A percentile compares a stretch with the other conserved stretches of the same genome.
phyloP scores from a whole-genome alignment of 2,329 filamentous ascomycete genomes.

The Dactylellina leptospora region DNA sequence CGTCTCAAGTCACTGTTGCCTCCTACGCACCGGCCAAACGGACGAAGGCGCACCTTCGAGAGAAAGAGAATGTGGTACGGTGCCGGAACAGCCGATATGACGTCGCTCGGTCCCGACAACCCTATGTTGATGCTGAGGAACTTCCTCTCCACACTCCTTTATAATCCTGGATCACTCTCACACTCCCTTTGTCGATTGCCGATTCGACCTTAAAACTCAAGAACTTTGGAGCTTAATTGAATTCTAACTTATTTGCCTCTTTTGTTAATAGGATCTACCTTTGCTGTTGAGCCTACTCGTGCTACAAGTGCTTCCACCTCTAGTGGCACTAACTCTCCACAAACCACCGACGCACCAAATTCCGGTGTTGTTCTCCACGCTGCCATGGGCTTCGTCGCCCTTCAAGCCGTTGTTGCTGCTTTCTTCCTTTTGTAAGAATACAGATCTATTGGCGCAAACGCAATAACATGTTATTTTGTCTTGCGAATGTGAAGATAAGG shows the following conservation, averaged over 20 bases:
- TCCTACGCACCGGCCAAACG: too few relatives aligned
- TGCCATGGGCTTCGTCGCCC: constrained; percentile 27
- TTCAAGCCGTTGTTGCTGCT: constrained; percentile 36
- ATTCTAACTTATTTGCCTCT: constrained; percentile 13
- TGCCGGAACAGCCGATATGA: too few relatives aligned
- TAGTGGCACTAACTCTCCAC: constrained; percentile 12
- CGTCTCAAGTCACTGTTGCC: too few relatives aligned
- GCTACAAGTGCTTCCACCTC: constrained; percentile 3
- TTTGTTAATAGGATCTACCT: constrained; percentile 38
- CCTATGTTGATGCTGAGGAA: not conserved
- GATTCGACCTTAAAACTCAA: constrained; percentile 8
- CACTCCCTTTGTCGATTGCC: constrained; percentile 20
- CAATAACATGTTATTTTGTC: too few relatives aligned
- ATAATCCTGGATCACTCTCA: too few relatives aligned
- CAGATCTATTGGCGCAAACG: not conserved
- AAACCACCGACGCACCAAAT: constrained; percentile 36
- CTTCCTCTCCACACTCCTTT: constrained; percentile 1
- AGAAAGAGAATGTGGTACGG: too few relatives aligned
- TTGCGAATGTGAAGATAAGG: too few relatives aligned
- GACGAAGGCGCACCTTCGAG: too few relatives aligned
- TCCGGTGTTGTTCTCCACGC: constrained; percentile 34
- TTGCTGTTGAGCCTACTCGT: constrained; percentile 19
- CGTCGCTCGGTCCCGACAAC: too few relatives aligned
- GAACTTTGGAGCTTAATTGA: not conserved
- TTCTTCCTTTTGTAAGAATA: constrained; percentile 53